Evolutionary conservation across 805 yeast species (phyloP), one percentile per base, ranked within the genome.

Genomic region (Ogataea degrootiae): DNA sequence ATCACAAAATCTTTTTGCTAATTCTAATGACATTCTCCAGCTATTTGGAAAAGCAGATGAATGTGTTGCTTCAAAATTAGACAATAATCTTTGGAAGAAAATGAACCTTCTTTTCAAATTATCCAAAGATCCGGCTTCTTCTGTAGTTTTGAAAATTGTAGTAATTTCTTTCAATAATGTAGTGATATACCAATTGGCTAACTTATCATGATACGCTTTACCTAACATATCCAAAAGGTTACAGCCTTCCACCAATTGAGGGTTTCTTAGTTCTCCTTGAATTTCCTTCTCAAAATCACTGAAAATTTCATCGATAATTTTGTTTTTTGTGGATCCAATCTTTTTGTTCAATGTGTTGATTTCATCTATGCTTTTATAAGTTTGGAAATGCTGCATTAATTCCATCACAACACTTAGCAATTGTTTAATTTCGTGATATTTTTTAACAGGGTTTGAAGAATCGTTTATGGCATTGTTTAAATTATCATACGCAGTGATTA

Each of bases 41-140:
- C 66, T 68, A 2, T 71, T 61, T 0, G 95, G 94, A 66, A 94
- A 94, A 34, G 74, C 71, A 7, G 65, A 56, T 1, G 72, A 60
- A 55, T 76, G 80, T 33, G 73, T 74, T 1, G 78, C 63, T 49
- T 80, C 82, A 42, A 65, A 65, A 55, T 82, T 80, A 36, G 75
- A 73, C 49, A 92, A 67, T 1, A 87, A 76, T 54, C 86, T 82
- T 54, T 84, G 83, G 66, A 88, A 87, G 63, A 85, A 92, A 33
- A 90, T 77, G 63, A 81, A 94, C 42, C 99, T 72, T 55, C 97
- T 72, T 31, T 80, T 76, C 44, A 94, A 67, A 65, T 94, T 94
- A 49, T 94, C 99, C 50, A 94, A 69, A 5, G 95, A 85, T 1
- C 97, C 97, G 0, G 99, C 99, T 66, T 94, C 99, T 57, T 90